Evolutionary conservation across 176 grass and related monocot genomes (phyloP).

Genomic region (Avena insularis): DNA sequence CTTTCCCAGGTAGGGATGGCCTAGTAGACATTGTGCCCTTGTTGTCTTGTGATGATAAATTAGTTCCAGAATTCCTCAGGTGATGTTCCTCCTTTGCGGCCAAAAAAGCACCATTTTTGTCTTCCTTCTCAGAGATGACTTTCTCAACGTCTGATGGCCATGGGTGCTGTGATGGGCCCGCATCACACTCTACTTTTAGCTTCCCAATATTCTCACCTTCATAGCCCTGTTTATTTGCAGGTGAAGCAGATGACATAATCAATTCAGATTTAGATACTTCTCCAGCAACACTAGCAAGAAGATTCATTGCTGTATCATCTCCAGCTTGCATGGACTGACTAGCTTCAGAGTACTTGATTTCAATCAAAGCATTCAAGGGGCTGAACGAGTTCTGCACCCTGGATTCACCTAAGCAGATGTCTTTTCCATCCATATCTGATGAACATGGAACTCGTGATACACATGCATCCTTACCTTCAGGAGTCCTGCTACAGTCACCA

Average conservation of each 20-base stretch:
- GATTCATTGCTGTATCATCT: slow-evolving; percentile 88
- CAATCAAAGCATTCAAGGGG: slow-evolving; percentile 91
- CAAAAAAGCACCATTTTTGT: slow-evolving; percentile 34
- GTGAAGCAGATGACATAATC: slow-evolving; percentile 56
- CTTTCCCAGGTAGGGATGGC: slow-evolving; percentile 15
- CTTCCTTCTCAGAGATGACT: slow-evolving; percentile 41
- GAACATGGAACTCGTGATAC: slow-evolving; percentile 50
- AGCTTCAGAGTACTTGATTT: slow-evolving; percentile 82
- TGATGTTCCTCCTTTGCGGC: slow-evolving; percentile 25
- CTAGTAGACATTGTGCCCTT: slow-evolving; percentile 25
- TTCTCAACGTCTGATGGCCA: slow-evolving; percentile 48
- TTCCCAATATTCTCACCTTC: slow-evolving; percentile 51
- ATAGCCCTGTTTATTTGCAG: slow-evolving; percentile 47
- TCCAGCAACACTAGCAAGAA: slow-evolving; percentile 95
- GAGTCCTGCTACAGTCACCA: slow-evolving; percentile 54
- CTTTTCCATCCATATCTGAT: slow-evolving; percentile 60
- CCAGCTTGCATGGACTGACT: slow-evolving; percentile 63
- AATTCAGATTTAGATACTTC: slow-evolving; percentile 87
- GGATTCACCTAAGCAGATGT: slow-evolving; percentile 38
- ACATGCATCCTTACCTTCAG: slow-evolving; percentile 53
- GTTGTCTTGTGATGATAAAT: slow-evolving; percentile 10
- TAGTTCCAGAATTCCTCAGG: neutral
- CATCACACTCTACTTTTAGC: slow-evolving; percentile 47
- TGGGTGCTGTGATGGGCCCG: slow-evolving; percentile 39
- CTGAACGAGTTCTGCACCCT: slow-evolving; percentile 67